phyloP scores from a whole-genome alignment of 2,329 filamentous ascomycete species.

The Cephalotrichum gorgonifer region DNA sequence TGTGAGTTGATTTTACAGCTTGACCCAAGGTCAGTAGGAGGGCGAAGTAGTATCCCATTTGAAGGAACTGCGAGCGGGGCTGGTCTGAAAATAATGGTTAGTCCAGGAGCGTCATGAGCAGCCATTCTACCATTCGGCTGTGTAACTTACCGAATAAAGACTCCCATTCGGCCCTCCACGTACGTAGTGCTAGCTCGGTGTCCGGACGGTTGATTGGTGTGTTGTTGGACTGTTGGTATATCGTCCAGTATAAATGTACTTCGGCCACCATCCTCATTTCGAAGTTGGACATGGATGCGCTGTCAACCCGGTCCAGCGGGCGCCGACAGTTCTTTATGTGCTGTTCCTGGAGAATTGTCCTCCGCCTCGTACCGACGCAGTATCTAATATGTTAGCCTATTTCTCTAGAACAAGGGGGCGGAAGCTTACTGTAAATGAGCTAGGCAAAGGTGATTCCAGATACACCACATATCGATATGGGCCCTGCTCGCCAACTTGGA shows the following conservation, averaged over 20 bases:
- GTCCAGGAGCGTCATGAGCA: background rate
- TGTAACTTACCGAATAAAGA: constrained; percentile 11
- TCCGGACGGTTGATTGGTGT: constrained; percentile 6
- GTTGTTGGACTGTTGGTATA: constrained; percentile 12
- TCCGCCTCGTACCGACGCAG: constrained; percentile 15
- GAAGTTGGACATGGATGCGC: constrained; percentile 11
- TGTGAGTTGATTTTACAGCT: constrained; percentile 11
- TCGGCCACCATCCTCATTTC: constrained; percentile 17
- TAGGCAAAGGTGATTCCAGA: constrained; percentile 18
- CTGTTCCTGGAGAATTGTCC: constrained; percentile 10
- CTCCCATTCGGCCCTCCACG: constrained; percentile 14
- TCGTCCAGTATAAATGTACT: constrained; percentile 17
- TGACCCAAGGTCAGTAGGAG: constrained; percentile 14
- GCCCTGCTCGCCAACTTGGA: background rate
- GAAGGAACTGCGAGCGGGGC: constrained; percentile 17
- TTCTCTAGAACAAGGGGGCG: background rate
- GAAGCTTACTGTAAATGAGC: constrained; percentile 15
- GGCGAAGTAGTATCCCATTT: constrained; percentile 18
- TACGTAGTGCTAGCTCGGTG: constrained; percentile 8
- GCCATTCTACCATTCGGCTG: background rate
- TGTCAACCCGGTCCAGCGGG: constrained; percentile 6
- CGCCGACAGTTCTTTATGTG: constrained; percentile 13
- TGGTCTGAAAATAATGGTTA: constrained; percentile 10
- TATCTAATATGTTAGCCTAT: constrained; percentile 9
- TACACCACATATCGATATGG: constrained; percentile 11